Percentiles rank a stretch among this genome's conserved stretches.
Conservation (phyloP, 1,139 yeast species). For the Geotrichum cucujoidarum region DNA sequence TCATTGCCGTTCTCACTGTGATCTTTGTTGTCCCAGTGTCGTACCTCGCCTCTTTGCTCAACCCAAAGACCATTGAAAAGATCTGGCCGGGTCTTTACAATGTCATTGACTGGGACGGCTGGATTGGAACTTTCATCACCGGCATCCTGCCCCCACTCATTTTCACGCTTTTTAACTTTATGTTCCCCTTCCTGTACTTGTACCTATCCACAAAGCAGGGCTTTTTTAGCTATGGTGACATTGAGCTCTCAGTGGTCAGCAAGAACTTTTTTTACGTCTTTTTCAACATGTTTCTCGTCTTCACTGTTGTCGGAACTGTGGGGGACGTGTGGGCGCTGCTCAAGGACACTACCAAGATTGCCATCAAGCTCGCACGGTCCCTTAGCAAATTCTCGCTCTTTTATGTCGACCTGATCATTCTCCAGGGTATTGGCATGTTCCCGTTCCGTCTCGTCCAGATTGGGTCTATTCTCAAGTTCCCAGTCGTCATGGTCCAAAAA, state of each 20-base stretch:
- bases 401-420: conserved; percentile 73
- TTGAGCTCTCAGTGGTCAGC: conserved; percentile 71
- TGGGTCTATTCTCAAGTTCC: conserved; percentile 63
- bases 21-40: conserved; percentile 69
- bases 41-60: conserved; percentile 65
- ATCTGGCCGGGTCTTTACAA: conserved; percentile 71
- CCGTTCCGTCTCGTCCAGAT: conserved; percentile 67
- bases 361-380: conserved; percentile 70
- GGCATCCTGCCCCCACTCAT: conserved; percentile 74
- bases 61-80: conserved; percentile 60
- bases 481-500: conserved; percentile 51
- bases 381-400: conserved; percentile 65
- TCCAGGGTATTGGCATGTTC: conserved; percentile 81
- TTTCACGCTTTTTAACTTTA: conserved; percentile 66
- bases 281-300: conserved; percentile 76
- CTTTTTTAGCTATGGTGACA: conserved; percentile 71
- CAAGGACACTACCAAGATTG: conserved; percentile 74
- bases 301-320: conserved; percentile 74
- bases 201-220: conserved; percentile 70
- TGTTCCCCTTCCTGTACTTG: conserved; percentile 70
- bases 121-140: conserved; percentile 62
- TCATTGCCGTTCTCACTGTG: conserved; percentile 61
- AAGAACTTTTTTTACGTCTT: conserved; percentile 82
- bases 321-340: conserved; percentile 60
- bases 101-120: conserved; percentile 51